Evolutionary conservation across 441 rosid genomes (phyloP), one percentile per base, ranked within the genome.

Genomic region (Arabidopsis hybrid): DNA sequence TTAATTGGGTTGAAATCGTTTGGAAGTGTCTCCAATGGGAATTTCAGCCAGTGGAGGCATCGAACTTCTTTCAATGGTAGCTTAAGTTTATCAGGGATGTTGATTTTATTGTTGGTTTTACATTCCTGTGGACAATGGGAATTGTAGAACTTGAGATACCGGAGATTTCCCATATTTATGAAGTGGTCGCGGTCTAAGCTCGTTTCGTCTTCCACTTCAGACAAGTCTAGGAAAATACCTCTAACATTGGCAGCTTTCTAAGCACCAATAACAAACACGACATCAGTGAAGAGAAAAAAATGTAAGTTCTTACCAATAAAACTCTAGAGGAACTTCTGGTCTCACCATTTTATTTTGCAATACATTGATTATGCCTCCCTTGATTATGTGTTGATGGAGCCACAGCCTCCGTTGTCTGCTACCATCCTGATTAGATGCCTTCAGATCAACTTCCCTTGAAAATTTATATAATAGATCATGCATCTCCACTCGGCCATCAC

Each of bases 151-250:
- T 53, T 71, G 14, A 71, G 58, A 46, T 50, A 71, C 36, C 18
- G 60, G 0, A 71, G 75, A 12, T 71, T 71, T 0, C 0, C 0
- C 75, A 71, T 71, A 12, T 11, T 6, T 1, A 0, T 3, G 67
- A 71, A 71, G 65, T 39, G 50, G 40, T 38, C 9, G 0, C 8
- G 0, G 5, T 60, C 50, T 17, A 71, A n/a, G 12, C 60, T 26
- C 3, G 2, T 21, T 21, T 39, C 34, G 3, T 11, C 46, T 13
- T 32, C 16, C 16, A 71, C 38, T 21, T 50, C 46, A 3, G 50
- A 50, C 35, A 50, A 36, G 52, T 71, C 75, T 60, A 71, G 18
- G 52, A 60, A 71, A 9, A 71, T 50, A 11, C 75, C 75, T 39
- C 75, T 71, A 0, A 60, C n/a, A 8, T 49, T 38, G 4, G 9